Evolutionary conservation across 2,329 filamentous ascomycete species (phyloP), one percentile per base, ranked within the genome.

Genomic region (Diaporthe australafricana): DNA sequence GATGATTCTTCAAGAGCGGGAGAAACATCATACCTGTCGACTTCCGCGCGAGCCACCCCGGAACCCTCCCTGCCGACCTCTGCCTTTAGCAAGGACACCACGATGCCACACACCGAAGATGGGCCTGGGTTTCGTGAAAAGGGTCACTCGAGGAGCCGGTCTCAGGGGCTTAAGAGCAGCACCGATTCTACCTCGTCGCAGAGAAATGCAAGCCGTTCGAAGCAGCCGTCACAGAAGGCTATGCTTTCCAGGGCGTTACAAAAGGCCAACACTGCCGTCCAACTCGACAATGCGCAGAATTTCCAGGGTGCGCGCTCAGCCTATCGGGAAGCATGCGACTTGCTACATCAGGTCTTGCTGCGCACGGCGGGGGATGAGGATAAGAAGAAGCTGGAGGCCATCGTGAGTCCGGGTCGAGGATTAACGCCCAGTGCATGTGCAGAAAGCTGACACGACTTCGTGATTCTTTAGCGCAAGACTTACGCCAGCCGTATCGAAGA

Each of bases 221-320:
- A 86, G 74, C 83, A 83, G n/a, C 89, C 90, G 17, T 94, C 93
- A 1, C 93, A 98, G 80, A 98, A 98, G 85, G 93, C 92, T 14
- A 98, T 98, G 95, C 88, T 99, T 45, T 98, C 96, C n/a, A 94
- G 93, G 77, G 96, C 96, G 0, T 85, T 99, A 69, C 93, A 97
- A 80, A 98, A 98, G 83, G 96, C 96, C 63, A 98, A 99, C 79
- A 96, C 94, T 16, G 96, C 96, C 27, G 96, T 99, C 32, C 89
- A 98, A 76, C 89, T 99, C 50, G 96, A 99, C 83, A 98, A 98
- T 88, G 95, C 94, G 17, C 94, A 96, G 78, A 98, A 98, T 79
- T 96, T 96, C 74, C 94, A 96, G 80, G 95, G 94, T 50, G 96
- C 96, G 22, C 92, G 97, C 79, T 90, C 94, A 77, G 95, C 96